A percentile compares a stretch with the other conserved stretches of the same genome.
These are phyloP conservation scores for Trichoderma citrinoviride DNA, from an alignment of 2,329 filamentous ascomycete genomes.

Conservation along the genomic window DNA sequence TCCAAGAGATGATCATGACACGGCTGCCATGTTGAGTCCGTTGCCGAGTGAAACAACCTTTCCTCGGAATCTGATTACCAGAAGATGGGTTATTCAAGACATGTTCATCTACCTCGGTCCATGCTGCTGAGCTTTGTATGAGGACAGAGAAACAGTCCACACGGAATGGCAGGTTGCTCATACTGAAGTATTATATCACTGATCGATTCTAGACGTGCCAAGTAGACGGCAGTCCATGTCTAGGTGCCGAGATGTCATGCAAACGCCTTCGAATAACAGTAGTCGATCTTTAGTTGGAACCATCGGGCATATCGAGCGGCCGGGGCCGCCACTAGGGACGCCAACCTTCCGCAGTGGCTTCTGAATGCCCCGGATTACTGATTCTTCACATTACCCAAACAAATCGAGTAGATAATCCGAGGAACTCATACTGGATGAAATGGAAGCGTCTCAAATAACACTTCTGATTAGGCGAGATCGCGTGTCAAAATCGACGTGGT, in stretches of 20 bases:
- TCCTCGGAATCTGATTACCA: background rate
- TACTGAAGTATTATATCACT: too few relatives aligned
- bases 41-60: background rate
- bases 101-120: background rate
- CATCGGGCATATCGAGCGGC: background rate
- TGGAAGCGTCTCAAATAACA: too few relatives aligned
- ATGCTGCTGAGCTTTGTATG: background rate
- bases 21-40: background rate
- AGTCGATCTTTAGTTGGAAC: too few relatives aligned
- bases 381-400: background rate
- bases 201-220: too few relatives aligned
- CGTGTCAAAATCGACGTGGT: too few relatives aligned
- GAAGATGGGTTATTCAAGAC: too few relatives aligned
- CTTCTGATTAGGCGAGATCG: too few relatives aligned
- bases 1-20: background rate
- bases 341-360: background rate
- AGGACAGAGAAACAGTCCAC: too few relatives aligned
- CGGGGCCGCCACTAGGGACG: conserved; percentile 47
- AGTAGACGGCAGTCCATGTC: too few relatives aligned
- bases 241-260: too few relatives aligned
- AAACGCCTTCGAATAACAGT: too few relatives aligned
- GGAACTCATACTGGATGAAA: background rate
- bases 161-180: background rate
- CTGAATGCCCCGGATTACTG: background rate
- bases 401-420: background rate